Evolutionary conservation across 176 grass and related monocot species (phyloP).

Genomic region (Chloris gayana): DNA sequence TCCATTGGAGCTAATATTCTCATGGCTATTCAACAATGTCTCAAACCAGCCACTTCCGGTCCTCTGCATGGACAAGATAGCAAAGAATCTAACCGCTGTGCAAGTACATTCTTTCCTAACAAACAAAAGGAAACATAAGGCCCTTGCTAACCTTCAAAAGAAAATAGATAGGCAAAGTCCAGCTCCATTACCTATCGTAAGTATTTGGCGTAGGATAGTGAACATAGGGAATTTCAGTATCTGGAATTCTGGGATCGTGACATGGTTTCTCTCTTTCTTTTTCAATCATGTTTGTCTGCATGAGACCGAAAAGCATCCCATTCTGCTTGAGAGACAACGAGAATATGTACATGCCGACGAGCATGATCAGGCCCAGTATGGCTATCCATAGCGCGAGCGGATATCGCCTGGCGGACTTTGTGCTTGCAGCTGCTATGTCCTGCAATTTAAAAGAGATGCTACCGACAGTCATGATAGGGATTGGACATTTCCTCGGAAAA

Average conservation of each 20-base stretch:
- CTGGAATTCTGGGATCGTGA: constrained; percentile 47
- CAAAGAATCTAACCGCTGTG: constrained; percentile 84
- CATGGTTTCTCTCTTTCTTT: constrained; percentile 53
- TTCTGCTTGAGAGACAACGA: constrained; percentile 78
- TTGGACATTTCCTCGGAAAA: too few relatives aligned
- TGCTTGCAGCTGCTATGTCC: constrained; percentile 39
- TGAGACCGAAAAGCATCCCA: constrained; percentile 61
- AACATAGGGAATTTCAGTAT: constrained; percentile 61
- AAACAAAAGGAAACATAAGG: constrained; percentile 34
- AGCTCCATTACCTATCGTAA: constrained; percentile 72
- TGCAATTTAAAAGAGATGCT: constrained; percentile 21
- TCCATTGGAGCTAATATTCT: constrained; percentile 87
- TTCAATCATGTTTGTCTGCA: constrained; percentile 56
- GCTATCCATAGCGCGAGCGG: constrained; percentile 67
- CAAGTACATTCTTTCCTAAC: constrained; percentile 85
- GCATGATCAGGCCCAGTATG: constrained; percentile 63
- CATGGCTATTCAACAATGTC: constrained; percentile 92
- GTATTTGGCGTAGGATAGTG: constrained; percentile 78
- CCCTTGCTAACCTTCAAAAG: neutral
- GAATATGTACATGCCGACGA: constrained; percentile 75
- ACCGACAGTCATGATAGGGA: neutral
- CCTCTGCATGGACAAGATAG: constrained; percentile 98
- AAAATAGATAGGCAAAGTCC: neutral
- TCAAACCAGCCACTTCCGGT: constrained; percentile 95
- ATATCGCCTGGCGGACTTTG: constrained; percentile 67